These are phyloP conservation scores for Plectosphaerella plurivora DNA, from an alignment of 2,329 filamentous ascomycete species.

Conservation along the genomic window DNA sequence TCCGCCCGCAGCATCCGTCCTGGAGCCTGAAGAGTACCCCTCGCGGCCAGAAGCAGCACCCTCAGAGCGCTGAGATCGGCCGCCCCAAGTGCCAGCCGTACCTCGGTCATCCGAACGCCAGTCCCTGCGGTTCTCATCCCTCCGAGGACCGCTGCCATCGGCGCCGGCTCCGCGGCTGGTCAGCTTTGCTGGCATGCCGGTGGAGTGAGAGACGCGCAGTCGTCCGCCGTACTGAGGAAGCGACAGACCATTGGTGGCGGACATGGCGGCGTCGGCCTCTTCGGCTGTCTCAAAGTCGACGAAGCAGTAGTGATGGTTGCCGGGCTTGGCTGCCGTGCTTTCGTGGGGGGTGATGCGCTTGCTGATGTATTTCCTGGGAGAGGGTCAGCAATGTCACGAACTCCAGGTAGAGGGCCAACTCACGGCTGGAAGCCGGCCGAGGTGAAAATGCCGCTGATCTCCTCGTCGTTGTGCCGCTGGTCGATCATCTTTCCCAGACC, in stretches of 20 bases:
- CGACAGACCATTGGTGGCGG: constrained; percentile 29
- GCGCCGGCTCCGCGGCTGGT: too few species aligned
- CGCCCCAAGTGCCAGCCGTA: too few species aligned
- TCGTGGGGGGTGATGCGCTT: constrained; percentile 56
- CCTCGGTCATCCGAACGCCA: too few species aligned
- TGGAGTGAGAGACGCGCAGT: background rate
- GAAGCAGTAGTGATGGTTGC: constrained; percentile 60
- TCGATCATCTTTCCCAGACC: constrained; percentile 44
- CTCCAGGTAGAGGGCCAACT: constrained; percentile 9
- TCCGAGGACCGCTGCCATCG: too few species aligned
- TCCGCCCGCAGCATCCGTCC: background rate
- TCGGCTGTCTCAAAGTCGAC: constrained; percentile 55
- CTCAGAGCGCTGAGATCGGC: too few species aligned
- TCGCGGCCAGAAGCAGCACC: too few species aligned
- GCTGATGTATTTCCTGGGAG: constrained; percentile 28
- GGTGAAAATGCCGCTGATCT: constrained; percentile 40
- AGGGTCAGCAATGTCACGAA: constrained; percentile 4
- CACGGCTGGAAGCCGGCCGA: constrained; percentile 35
- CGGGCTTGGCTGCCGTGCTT: constrained; percentile 44
- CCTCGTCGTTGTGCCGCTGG: constrained; percentile 38
- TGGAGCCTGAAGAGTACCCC: background rate
- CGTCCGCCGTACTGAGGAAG: constrained; percentile 14
- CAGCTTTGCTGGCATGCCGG: background rate
- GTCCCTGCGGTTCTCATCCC: too few species aligned
- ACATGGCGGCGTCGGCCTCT: constrained; percentile 48